Conservation (phyloP, 768 basidiomycete species). For the Crucibulum laeve region DNA sequence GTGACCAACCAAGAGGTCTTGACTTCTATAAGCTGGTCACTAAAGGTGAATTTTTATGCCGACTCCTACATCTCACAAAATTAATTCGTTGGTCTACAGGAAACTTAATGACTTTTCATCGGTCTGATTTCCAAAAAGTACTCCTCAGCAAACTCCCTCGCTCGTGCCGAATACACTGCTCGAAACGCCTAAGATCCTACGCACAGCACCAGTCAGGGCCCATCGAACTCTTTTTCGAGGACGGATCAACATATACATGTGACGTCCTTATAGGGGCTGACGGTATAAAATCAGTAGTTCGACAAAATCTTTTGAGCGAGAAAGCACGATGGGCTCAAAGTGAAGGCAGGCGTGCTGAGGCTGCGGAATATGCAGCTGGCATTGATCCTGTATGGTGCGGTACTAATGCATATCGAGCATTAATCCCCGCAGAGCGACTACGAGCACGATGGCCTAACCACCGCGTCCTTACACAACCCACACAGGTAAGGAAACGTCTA, state of each 20-base stretch:
- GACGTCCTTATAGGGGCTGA: constrained; percentile 73
- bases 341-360: constrained; percentile 31
- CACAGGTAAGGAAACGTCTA: constrained; percentile 31
- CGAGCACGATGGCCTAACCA: constrained; percentile 39
- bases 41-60: constrained; percentile 36
- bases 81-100: constrained; percentile 25
- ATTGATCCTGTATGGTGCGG: constrained; percentile 60
- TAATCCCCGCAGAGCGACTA: constrained; percentile 51
- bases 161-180: constrained; percentile 41
- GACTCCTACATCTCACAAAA: background rate
- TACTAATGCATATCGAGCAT: constrained; percentile 49
- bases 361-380: constrained; percentile 33
- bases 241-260: constrained; percentile 54
- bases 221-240: constrained; percentile 53
- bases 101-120: constrained; percentile 51
- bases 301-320: constrained; percentile 32
- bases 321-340: constrained; percentile 28
- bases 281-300: constrained; percentile 56
- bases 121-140: constrained; percentile 61
- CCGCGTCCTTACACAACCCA: constrained; percentile 40
- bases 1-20: constrained; percentile 52
- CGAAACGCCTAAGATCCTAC: constrained; percentile 59
- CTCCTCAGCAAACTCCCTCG: constrained; percentile 47
- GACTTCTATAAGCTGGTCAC: constrained; percentile 50
- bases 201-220: constrained; percentile 34